Percentiles rank a stretch among this genome's conserved stretches.
phyloP scores from a whole-genome alignment of 306 rosid species.

The Fagus crenata region DNA sequence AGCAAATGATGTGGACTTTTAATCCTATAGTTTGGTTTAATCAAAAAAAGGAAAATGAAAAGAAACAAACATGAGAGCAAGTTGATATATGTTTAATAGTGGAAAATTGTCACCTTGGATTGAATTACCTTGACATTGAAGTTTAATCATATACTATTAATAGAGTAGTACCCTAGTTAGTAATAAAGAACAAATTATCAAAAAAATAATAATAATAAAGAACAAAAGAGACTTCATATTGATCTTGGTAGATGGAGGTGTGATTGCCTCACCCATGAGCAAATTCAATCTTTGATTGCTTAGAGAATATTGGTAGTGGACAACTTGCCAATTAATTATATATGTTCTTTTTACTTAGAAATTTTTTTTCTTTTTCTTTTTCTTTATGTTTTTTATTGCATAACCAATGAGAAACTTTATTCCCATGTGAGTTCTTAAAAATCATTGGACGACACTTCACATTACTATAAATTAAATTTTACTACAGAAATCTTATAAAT shows the following conservation, averaged over 20 bases:
- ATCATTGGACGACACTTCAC: too few species aligned
- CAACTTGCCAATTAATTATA: conserved; percentile 37
- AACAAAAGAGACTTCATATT: conserved; percentile 22
- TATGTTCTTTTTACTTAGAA: conserved; percentile 8
- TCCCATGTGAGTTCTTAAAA: too few species aligned
- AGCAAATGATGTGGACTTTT: not conserved
- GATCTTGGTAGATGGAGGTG: not conserved
- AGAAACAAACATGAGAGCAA: not conserved
- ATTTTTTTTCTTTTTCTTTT: too few species aligned
- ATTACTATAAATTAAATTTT: too few species aligned
- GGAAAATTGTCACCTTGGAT: not conserved
- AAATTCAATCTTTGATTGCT: conserved; percentile 41
- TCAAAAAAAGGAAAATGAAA: not conserved
- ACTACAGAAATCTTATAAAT: too few species aligned
- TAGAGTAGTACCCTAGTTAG: not conserved
- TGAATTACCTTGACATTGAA: conserved; percentile 2
- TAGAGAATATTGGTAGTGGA: conserved; percentile 41
- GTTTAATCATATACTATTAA: not conserved
- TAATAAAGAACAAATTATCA: too few species aligned
- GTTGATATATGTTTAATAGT: not conserved
- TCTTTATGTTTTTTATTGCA: too few species aligned
- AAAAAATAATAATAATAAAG: too few species aligned
- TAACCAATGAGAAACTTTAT: too few species aligned
- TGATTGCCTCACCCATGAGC: conserved; percentile 36
- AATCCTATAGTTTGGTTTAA: not conserved